Evolutionary conservation across 1,284 basidiomycete genomes (phyloP), one percentile per base, ranked within the genome.

Genomic region (Pseudozyma sp.): DNA sequence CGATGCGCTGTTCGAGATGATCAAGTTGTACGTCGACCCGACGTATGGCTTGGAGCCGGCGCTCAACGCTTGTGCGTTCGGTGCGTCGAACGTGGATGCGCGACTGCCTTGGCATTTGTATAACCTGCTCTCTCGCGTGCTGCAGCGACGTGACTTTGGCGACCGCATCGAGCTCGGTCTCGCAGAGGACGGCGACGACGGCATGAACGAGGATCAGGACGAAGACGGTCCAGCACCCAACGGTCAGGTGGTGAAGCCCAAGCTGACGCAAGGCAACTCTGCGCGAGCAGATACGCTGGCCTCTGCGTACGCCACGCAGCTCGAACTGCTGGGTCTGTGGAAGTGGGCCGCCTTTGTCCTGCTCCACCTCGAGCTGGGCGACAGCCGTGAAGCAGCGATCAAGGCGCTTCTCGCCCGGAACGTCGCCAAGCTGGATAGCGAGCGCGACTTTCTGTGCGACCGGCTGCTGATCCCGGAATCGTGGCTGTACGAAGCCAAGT

Each of bases 81-180:
- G 90, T 0, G 85, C 91, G 0, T 92, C 90, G 11, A 91, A 92
- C 0, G 85, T 90, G 19, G 94, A 97, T 84, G 91, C 90, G 81
- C 90, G 93, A 11, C 86, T 97, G 57, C 88, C 92, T 8, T 99
- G 96, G 96, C 94, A 98, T 85, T 84, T 98, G 33, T 97, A 96
- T 84, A 89, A 94, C 63, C 86, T 98, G 35, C 87, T 99, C 30
- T 92, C 94, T 5, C 89, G 91, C 29, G 92, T 92, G 54, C 89
- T 98, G 84, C 88, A 90, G 43, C 86, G 91, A 50, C 89, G 94
- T 30, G 94, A 97, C 83, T 92, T 97, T 72, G 88, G 89, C 37
- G 95, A 98, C 84, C 89, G 94, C 7, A 75, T 82, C 42, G 68
- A 85, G 35, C 85, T 86, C 16, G 72, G 75, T n/a, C 78, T 82